Base-by-base conservation (phyloP, 805 yeast genomes). In the Komagataella pastoris region DNA sequence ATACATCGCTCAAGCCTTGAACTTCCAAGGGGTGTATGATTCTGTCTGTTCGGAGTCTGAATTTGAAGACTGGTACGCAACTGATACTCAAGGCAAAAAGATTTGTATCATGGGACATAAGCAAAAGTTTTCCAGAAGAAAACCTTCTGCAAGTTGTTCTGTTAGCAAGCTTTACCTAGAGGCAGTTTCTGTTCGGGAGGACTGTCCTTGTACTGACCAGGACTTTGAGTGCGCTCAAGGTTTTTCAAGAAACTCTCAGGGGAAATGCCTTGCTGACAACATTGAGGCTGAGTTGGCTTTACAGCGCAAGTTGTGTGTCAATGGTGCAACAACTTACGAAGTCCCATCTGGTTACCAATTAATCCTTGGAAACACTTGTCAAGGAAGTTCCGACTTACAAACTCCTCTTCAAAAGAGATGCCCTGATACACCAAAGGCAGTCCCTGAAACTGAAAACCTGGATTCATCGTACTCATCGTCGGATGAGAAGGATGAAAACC, bases 211-310 rank as follows among this genome's bases (percentile, higher is more conserved):
- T 68, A 65, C 78, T 0, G 73, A 68, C n/a, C 57, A 59, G 5
- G 96, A 88, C 61, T 81, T 75, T 55, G 95, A 87, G 60, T 88
- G 96, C 66, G 72, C 75, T 2, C 70, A 65, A 47, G 83, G 82
- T 18, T 80, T 76, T 56, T 17, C 49, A 8, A 48, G 44, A 6
- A 53, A 55, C 45, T 57, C 59, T 7, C 67, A 57, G 8, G 40
- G 40, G 40, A 30, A 30, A 12, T 30, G 40, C 14, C 40, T 30
- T 14, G 40, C 40, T 30, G 40, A 30, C 40, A 30, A 30, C 14
- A 30, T 30, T 14, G 40, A 30, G 14, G 40, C 40, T 10, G 40
- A 30, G 40, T 14, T 30, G 40, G 40, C 40, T 30, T 30, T 30
- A 30, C 40, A 30, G 40, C 40, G 40, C 14, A 30, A 30, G 14